Base-by-base conservation (phyloP, 768 basidiomycete genomes). In the Mycena haematopus region DNA sequence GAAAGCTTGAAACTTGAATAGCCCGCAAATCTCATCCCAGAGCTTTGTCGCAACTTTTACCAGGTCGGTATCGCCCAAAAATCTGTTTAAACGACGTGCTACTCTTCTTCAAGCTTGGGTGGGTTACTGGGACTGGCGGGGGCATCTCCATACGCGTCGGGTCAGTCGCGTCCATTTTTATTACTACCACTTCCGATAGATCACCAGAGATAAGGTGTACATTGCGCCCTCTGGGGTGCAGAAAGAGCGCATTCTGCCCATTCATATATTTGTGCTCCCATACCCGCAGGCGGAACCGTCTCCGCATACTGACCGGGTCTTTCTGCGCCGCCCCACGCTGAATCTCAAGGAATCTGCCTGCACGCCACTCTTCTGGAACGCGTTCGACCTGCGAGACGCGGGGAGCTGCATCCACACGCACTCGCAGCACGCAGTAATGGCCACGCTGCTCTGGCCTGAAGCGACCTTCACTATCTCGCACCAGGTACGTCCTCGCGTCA, bases 401-500 rank as follows among this genome's bases (percentile, higher is more conserved):
- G 90, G 91, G 1, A 92, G 92, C 46, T 95, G 93, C 69, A 93
- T 96, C 65, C 94, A 95, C 71, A 95, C 93, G 0, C 94, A 95
- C 71, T 93, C 91, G 0, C 93, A 95, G 72, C 86, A 95, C 73
- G 93, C 88, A 40, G 94, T 96, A 44, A 92, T 95, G 87, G 89
- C 89, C 1, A 95, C 93, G 0, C 75, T 96, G 36, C 79, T 94
- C 17, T 93, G 88, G 84, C 79, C 83, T 6, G 89, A 86, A 0
- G 78, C 83, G 25, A 78, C 85, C 21, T 95, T 95, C 68, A 82
- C 80, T 61, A 92, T 95, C 66, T 92, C 91, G 11, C 93, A 95
- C 74, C 92, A 93, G 74, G 93, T 86, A 58, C 67, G 79, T 70
- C 13, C 14, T 44, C 36, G 40, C 53, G 53, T 29, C 53, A 58